Evolutionary conservation across 495 filamentous ascomycete genomes (phyloP).

Genomic region (Hypoxylon subgilvum): DNA sequence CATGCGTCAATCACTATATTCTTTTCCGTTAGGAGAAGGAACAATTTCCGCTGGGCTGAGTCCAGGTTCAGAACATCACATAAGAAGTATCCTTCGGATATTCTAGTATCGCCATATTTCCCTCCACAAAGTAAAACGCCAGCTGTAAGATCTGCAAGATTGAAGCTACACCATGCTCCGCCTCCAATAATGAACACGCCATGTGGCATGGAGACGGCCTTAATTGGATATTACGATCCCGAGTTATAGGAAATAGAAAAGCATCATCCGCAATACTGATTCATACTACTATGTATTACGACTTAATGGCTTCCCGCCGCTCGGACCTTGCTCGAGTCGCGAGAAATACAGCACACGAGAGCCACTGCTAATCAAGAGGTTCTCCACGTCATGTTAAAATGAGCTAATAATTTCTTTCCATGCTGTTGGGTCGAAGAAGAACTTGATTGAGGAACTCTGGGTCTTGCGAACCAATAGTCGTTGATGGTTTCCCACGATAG

Average conservation of each 20-base stretch:
- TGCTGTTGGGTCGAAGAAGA: not conserved
- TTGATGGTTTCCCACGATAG: not conserved
- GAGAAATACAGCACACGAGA: too few relatives aligned
- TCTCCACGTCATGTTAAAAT: not conserved
- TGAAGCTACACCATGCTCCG: not conserved
- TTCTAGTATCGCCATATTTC: slow-evolving; percentile 31
- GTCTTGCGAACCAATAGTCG: not conserved
- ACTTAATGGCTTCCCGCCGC: too few relatives aligned
- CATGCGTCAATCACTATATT: not conserved
- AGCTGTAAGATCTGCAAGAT: not conserved
- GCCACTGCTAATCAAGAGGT: too few relatives aligned
- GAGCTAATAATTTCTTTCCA: not conserved
- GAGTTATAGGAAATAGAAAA: too few relatives aligned
- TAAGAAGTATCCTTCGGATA: slow-evolving; percentile 14
- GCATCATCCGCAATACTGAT: too few relatives aligned
- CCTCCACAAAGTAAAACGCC: not conserved
- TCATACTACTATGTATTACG: too few relatives aligned
- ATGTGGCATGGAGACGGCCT: too few relatives aligned
- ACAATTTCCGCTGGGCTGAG: slow-evolving; percentile 6
- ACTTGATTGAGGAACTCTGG: not conserved
- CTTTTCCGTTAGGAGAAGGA: not conserved
- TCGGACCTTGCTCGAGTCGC: too few relatives aligned
- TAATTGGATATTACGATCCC: too few relatives aligned
- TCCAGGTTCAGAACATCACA: slow-evolving; percentile 2
- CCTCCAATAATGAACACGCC: too few relatives aligned